Percentiles rank a stretch among this genome's conserved stretches.
phyloP scores from a whole-genome alignment of 148 eudicot species.

The Rhododendron ovatum region DNA sequence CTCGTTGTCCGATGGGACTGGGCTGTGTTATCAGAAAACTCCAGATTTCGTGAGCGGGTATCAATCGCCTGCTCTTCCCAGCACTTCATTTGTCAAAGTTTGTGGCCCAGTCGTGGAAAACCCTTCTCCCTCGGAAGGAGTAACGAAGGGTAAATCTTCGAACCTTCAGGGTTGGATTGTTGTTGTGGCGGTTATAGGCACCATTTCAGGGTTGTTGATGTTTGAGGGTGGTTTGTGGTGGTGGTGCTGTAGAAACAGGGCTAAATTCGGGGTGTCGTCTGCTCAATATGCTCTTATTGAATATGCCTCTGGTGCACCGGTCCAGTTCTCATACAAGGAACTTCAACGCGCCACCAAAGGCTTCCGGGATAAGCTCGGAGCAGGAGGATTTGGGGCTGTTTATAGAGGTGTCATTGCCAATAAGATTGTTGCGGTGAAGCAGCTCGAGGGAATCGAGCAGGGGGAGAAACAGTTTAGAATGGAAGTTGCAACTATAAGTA shows the following conservation, averaged over 20 bases:
- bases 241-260: conserved; percentile 66
- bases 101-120: conserved; percentile 48
- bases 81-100: conserved; percentile 78
- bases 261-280: conserved; percentile 46
- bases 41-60: conserved; percentile 62
- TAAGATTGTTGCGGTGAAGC: conserved; percentile 70
- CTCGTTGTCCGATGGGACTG: conserved; percentile 64
- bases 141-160: conserved; percentile 7
- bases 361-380: conserved; percentile 83
- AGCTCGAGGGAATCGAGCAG: conserved; percentile 83
- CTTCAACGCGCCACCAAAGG: conserved; percentile 64
- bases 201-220: conserved; percentile 32
- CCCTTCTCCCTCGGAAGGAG: conserved; percentile 29
- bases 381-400: conserved; percentile 89
- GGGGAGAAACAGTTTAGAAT: conserved; percentile 92
- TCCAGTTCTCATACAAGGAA: conserved; percentile 71
- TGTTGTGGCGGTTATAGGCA: conserved; percentile 43
- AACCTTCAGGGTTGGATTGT: conserved; percentile 47
- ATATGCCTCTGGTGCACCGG: conserved; percentile 92
- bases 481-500: conserved; percentile 93
- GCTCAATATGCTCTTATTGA: conserved; percentile 75
- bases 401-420: conserved; percentile 65
- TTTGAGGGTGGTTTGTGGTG: conserved; percentile 65
- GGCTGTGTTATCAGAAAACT: conserved; percentile 52
- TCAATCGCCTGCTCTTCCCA: conserved; percentile 70